Base-by-base conservation (phyloP, 495 filamentous ascomycete species). In the Penicillium mononematosum region DNA sequence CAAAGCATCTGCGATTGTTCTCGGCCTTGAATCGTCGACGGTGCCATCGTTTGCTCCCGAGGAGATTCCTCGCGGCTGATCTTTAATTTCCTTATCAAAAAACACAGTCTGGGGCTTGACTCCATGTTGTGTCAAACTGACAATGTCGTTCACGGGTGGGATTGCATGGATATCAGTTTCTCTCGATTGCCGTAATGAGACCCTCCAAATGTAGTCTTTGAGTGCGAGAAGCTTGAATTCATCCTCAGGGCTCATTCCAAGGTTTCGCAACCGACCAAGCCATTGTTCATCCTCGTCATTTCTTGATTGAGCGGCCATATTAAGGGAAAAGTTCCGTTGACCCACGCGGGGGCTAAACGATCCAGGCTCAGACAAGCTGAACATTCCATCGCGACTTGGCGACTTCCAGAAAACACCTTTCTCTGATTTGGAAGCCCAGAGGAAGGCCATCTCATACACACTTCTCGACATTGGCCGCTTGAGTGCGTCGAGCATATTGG, bases 261-360 rank as follows among this genome's bases (percentile, higher is more conserved):
- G 82, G 58, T 89, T 92, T 31, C 90, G 82, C 31, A 99, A 73
- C 49, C 88, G 84, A 19, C 76, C 75, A n/a, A 99, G 77, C 95
- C 95, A 99, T 64, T 92, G 85, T 54, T 97, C 91, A 69, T 99
- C 95, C 68, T 97, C 93, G n/a, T 96, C 92, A 63, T 93, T 96
- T 65, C 83, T 91, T 16, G 70, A 49, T 2, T 76, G 66, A 25
- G 70, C 55, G 45, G 60, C 63, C 31, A 81, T 58, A n/a, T 82
- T 79, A 11, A 56, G 50, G 4, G 42, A 52, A 8, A 58, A 55
- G 50, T 44, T 55, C 47, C 56, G 67, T 24, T 72, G 69, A 25
- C 67, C 63, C 31, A 64, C 53, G 29, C 62, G 66, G 17, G 64
- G 59, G 41, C 65, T 47, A 5, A 69, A 52, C 42, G 59, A 51